These are phyloP conservation scores for Phaffomyces opuntiae DNA, from an alignment of 805 yeast genomes.

Conservation along the genomic window DNA sequence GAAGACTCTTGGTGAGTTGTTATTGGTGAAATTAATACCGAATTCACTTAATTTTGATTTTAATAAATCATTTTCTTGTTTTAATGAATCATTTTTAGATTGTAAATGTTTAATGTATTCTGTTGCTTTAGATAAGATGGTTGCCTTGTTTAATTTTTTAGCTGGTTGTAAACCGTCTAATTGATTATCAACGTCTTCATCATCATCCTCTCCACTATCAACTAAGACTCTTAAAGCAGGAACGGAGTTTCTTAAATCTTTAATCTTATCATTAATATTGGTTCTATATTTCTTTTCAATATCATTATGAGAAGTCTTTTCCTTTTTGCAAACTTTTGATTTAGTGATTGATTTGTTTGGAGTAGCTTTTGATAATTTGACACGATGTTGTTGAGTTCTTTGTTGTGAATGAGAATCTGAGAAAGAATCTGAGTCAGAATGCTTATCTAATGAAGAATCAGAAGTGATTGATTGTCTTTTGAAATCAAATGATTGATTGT, in stretches of 20 bases:
- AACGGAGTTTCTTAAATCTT: constrained; percentile 56
- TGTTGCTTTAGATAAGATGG: constrained; percentile 66
- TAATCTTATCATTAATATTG: constrained; percentile 62
- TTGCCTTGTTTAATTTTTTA: constrained; percentile 68
- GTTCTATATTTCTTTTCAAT: constrained; percentile 69
- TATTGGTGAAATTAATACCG: constrained; percentile 1
- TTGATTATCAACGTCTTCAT: constrained; percentile 49
- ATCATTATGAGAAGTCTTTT: constrained; percentile 59
- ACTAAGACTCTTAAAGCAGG: constrained; percentile 48
- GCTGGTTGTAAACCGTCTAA: constrained; percentile 76
- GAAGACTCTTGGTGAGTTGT: constrained; percentile 6
- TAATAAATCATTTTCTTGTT: constrained; percentile 39
- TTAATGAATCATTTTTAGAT: constrained; percentile 44
- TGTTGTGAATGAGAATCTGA: constrained; percentile 10
- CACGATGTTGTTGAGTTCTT: not conserved
- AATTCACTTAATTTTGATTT: constrained; percentile 19
- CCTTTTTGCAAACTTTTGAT: constrained; percentile 28
- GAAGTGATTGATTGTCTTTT: constrained; percentile 6
- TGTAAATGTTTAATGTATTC: constrained; percentile 75
- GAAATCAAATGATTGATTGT: not conserved
- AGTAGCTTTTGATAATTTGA: constrained; percentile 19
- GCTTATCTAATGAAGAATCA: constrained; percentile 2
- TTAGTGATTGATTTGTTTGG: constrained; percentile 20
- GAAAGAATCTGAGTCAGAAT: constrained; percentile 15
- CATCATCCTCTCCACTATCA: constrained; percentile 43